A percentile compares a stretch with the other conserved stretches of the same genome.
Evolutionary conservation across 768 basidiomycete species (phyloP).

Genomic region (Amanita inopinata): DNA sequence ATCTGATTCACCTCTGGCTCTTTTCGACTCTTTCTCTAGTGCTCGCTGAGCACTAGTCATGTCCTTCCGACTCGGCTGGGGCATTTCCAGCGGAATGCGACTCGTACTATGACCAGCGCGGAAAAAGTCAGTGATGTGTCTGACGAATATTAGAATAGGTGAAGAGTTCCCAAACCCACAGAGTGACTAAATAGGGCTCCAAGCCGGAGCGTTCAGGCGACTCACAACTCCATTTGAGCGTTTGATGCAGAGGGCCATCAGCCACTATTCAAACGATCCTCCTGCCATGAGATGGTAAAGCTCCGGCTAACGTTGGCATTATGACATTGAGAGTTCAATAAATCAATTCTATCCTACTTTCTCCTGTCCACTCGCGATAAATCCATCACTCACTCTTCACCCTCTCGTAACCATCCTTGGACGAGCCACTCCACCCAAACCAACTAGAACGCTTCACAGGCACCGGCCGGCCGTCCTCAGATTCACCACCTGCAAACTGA

Average conservation of each 20-base stretch:
- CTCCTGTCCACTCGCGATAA: not conserved
- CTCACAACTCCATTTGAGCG: no score
- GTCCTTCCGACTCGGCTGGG: constrained; percentile 40
- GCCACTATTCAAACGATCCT: no score
- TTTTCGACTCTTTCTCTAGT: constrained; percentile 58
- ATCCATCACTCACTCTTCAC: constrained; percentile 39
- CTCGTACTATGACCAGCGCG: not conserved
- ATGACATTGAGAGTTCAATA: no score
- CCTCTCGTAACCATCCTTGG: constrained; percentile 34
- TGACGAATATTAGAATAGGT: no score
- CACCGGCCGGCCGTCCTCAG: constrained; percentile 17
- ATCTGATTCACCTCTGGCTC: constrained; percentile 37
- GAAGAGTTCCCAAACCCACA: no score
- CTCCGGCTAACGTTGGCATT: no score
- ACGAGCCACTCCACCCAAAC: constrained; percentile 37
- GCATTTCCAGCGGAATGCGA: constrained; percentile 26
- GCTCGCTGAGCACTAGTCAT: constrained; percentile 31
- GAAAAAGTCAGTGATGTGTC: no score
- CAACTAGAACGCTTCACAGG: constrained; percentile 30
- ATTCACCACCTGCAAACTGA: constrained; percentile 17
- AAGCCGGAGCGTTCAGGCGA: no score
- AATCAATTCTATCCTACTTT: not conserved
- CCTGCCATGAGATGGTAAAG: no score
- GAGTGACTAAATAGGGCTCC: no score
- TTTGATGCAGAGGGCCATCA: no score